Evolutionary conservation across 2,329 filamentous ascomycete species (phyloP).

Genomic region (Alternaria longipes): DNA sequence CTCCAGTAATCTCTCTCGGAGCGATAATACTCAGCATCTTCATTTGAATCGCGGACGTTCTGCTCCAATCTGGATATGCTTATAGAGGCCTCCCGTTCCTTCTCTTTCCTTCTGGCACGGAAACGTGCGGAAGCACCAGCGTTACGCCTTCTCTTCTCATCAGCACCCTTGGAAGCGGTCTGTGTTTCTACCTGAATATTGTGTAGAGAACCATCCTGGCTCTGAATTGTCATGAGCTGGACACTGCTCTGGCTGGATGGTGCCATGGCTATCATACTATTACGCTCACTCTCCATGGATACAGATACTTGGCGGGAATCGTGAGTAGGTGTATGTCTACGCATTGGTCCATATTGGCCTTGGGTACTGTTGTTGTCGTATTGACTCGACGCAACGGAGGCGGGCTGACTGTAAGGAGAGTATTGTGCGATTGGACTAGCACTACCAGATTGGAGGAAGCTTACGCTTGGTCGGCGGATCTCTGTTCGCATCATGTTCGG

Average conservation of each 20-base stretch:
- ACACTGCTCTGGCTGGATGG: slow-evolving; percentile 59
- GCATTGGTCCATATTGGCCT: slow-evolving; percentile 28
- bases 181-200: slow-evolving; percentile 79
- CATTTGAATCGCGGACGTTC: slow-evolving; percentile 72
- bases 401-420: slow-evolving; percentile 48
- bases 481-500: slow-evolving; percentile 37
- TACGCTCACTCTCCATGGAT: slow-evolving; percentile 47
- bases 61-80: slow-evolving; percentile 75
- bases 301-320: slow-evolving; percentile 47
- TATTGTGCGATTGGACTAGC: slow-evolving; percentile 60
- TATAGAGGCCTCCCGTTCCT: slow-evolving; percentile 75
- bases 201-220: slow-evolving; percentile 59
- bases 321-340: slow-evolving; percentile 24
- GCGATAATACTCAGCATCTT: slow-evolving; percentile 77
- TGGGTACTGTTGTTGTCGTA: slow-evolving; percentile 48
- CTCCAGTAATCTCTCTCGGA: slow-evolving; percentile 74
- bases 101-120: slow-evolving; percentile 81
- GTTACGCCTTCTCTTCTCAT: slow-evolving; percentile 86
- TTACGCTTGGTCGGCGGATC: slow-evolving; percentile 41
- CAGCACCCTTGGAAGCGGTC: slow-evolving; percentile 81
- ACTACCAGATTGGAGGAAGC: slow-evolving; percentile 54
- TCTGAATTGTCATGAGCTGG: slow-evolving; percentile 64
- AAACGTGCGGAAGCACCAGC: slow-evolving; percentile 87
- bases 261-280: slow-evolving; percentile 55
- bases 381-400: slow-evolving; percentile 45